These are phyloP conservation scores for Rhododendron mucronatum DNA, from an alignment of 148 eudicot genomes.

Conservation along the genomic window DNA sequence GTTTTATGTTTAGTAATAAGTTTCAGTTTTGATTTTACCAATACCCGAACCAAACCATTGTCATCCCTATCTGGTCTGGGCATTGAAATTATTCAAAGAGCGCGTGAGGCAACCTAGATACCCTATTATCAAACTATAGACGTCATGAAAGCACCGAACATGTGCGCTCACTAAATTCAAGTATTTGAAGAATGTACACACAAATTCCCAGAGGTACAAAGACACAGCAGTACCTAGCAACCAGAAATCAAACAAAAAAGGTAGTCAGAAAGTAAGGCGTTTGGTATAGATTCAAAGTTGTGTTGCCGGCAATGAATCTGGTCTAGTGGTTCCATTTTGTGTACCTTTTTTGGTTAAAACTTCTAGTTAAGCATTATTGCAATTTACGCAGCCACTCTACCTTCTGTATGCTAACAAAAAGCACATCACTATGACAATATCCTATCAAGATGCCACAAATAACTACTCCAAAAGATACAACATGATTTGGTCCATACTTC, in stretches of 20 bases:
- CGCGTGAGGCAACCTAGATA: too few relatives aligned
- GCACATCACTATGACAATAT: background rate
- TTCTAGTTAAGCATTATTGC: background rate
- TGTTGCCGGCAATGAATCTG: background rate
- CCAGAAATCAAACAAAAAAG: background rate
- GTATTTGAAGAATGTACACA: background rate
- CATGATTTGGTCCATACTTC: background rate
- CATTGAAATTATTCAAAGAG: too few relatives aligned
- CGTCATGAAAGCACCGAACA: background rate
- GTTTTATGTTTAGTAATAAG: too few relatives aligned
- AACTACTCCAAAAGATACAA: background rate
- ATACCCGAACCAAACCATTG: too few relatives aligned
- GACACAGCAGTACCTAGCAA: too few relatives aligned
- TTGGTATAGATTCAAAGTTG: background rate
- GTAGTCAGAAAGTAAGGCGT: background rate
- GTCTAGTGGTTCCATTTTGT: background rate
- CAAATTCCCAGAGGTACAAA: too few relatives aligned
- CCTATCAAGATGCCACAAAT: background rate
- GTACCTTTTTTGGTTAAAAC: background rate
- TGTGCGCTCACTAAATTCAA: background rate
- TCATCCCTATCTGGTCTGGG: too few relatives aligned
- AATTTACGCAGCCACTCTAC: background rate
- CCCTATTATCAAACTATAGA: too few relatives aligned
- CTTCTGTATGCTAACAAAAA: background rate
- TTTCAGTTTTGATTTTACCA: too few relatives aligned